Percentiles rank a stretch among this genome's conserved stretches.
Evolutionary conservation across 805 yeast species (phyloP).

Genomic region (Candida chauliodis): DNA sequence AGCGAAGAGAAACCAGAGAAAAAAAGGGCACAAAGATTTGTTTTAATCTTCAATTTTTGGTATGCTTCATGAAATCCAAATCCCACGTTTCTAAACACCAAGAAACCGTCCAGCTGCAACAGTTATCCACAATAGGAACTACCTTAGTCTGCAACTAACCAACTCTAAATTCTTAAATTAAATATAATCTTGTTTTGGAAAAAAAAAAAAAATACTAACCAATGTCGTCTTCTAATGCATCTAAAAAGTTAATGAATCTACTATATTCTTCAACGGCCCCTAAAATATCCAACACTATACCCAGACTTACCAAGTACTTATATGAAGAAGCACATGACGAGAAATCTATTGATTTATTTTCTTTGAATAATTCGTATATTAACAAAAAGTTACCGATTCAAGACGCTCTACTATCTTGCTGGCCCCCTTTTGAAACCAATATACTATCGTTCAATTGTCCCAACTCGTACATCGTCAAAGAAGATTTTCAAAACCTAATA

Average conservation of each 20-base stretch:
- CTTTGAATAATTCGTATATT: background rate
- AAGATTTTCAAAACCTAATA: constrained; percentile 39
- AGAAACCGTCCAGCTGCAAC: too few species aligned
- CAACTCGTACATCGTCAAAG: constrained; percentile 31
- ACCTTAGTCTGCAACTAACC: too few species aligned
- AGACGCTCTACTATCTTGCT: constrained; percentile 5
- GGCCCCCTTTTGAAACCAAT: constrained; percentile 18
- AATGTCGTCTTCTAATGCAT: background rate
- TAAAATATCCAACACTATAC: constrained; percentile 23
- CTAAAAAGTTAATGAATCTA: constrained; percentile 26
- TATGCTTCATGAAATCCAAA: too few species aligned
- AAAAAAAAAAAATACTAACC: too few species aligned
- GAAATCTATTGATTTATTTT: background rate
- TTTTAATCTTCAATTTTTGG: too few species aligned
- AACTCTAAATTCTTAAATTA: too few species aligned
- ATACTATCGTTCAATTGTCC: constrained; percentile 37
- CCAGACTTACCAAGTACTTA: constrained; percentile 23
- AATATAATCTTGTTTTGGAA: too few species aligned
- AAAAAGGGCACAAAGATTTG: too few species aligned
- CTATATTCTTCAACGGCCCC: constrained; percentile 28
- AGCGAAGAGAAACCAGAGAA: too few species aligned
- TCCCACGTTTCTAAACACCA: too few species aligned
- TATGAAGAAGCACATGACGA: constrained; percentile 16
- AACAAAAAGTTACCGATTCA: background rate
- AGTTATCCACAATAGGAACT: too few species aligned